A percentile compares a stretch with the other conserved stretches of the same genome.
These are phyloP conservation scores for Cladophialophora exuberans DNA, from an alignment of 2,329 filamentous ascomycete species.

Conservation along the genomic window DNA sequence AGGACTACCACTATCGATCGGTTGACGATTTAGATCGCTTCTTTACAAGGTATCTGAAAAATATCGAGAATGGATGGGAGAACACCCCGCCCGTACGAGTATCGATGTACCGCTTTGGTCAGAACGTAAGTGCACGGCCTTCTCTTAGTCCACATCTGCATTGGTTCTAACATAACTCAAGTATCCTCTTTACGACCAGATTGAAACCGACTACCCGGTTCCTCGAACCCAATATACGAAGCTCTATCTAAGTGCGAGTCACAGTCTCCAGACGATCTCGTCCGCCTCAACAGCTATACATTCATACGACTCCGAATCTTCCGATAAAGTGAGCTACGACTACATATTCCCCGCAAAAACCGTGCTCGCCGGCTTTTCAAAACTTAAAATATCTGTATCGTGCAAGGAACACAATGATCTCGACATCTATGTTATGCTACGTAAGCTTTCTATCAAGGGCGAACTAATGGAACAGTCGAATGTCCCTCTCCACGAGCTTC, in stretches of 20 bases:
- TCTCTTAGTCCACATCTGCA: background rate
- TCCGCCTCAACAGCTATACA: background rate
- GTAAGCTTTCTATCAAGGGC: slow-evolving; percentile 50
- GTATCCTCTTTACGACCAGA: slow-evolving; percentile 27
- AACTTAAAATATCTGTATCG: slow-evolving; percentile 53
- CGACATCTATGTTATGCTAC: slow-evolving; percentile 48
- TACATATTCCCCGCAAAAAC: slow-evolving; percentile 44
- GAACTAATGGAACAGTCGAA: slow-evolving; percentile 48
- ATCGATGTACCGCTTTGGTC: slow-evolving; percentile 16
- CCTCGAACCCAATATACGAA: slow-evolving; percentile 29
- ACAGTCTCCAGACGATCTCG: slow-evolving; percentile 24
- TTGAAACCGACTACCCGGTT: slow-evolving; percentile 36
- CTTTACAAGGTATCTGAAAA: slow-evolving; percentile 53
- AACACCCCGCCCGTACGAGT: slow-evolving; percentile 48
- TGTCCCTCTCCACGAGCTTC: slow-evolving; percentile 46
- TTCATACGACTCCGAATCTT: slow-evolving; percentile 14
- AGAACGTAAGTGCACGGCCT: background rate
- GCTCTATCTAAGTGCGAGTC: slow-evolving; percentile 35
- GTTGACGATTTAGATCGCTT: slow-evolving; percentile 46
- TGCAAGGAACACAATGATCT: slow-evolving; percentile 49
- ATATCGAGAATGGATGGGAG: slow-evolving; percentile 51
- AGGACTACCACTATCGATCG: slow-evolving; percentile 44
- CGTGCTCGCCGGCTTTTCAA: slow-evolving; percentile 50
- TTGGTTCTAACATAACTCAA: background rate
- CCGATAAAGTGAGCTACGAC: slow-evolving; percentile 38